Conservation (phyloP, 306 rosid species). For the Castanea mollissima region DNA sequence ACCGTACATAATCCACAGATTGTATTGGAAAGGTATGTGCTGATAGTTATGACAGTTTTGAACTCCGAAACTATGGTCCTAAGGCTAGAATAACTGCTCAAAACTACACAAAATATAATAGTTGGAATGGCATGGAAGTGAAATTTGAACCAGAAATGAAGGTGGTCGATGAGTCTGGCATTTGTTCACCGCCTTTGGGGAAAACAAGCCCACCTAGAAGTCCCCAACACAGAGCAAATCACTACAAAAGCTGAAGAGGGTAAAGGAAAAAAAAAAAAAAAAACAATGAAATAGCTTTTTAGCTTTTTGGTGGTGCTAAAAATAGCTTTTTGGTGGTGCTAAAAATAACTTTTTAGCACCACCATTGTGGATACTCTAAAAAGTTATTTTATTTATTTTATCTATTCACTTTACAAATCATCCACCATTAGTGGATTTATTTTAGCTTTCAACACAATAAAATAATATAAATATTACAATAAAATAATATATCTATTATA, state of each 20-base stretch:
- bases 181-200: slow-evolving; percentile 70
- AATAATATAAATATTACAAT: too few relatives aligned
- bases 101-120: slow-evolving; percentile 3
- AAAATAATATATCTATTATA: too few relatives aligned
- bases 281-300: too few relatives aligned
- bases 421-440: too few relatives aligned
- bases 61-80: slow-evolving; percentile 24
- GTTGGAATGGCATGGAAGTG: slow-evolving; percentile 24
- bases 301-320: too few relatives aligned
- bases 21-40: neutral
- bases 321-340: too few relatives aligned
- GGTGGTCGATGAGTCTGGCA: slow-evolving; percentile 37
- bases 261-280: too few relatives aligned
- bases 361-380: too few relatives aligned
- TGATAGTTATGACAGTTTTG: slow-evolving; percentile 19
- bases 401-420: too few relatives aligned
- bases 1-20: slow-evolving; percentile 28
- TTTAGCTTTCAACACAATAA: too few relatives aligned
- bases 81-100: slow-evolving; percentile 37
- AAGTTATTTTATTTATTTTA: too few relatives aligned
- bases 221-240: slow-evolving; percentile 28
- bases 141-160: neutral
- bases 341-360: too few relatives aligned
- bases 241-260: slow-evolving; percentile 28
- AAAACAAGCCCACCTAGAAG: slow-evolving; percentile 31